Evolutionary conservation across 768 basidiomycete genomes (phyloP), one percentile per base, ranked within the genome.

Genomic region (Leccinum disarticulatum): DNA sequence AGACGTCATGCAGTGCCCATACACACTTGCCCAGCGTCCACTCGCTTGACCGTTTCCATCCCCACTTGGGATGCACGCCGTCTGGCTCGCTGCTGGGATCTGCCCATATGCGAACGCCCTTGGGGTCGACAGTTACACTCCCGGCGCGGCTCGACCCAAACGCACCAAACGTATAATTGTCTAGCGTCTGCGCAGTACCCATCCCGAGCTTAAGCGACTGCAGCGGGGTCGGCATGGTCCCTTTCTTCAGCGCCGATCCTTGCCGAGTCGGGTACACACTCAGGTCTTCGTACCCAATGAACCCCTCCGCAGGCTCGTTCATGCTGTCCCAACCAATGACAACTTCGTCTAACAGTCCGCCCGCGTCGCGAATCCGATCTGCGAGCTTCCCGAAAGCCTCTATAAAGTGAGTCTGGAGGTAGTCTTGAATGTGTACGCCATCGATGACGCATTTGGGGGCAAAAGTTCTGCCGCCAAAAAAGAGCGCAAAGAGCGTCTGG

Each of bases 241-340:
- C 97, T 71, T 94, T 96, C 69, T 91, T 93, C 36, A 93, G 77
- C 17, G 83, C 86, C 11, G 86, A 82, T 1, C 85, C 85, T 68
- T 94, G 92, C 35, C 81, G 75, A 15, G 75, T 76, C 0, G 93
- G 90, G 48, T 87, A 85, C 13, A 70, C 60, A 54, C 79, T 81
- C 30, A 99, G 77, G 70, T 96, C 86, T 0, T 80, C 77, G 73
- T 88, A 88, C 2, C 81, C 84, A 36, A 86, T 65, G 47, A 74
- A 79, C 0, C 97, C 97, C 64, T 95, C 91, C 38, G 86, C 86
- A 0, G 97, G 96, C 73, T 99, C 97, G 72, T 99, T 98, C 74
- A 98, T 77, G 65, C 87, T 89, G 70, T 99, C 97, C 97, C 96
- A 98, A 0, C 97, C 97, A 52, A 98, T 88, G 11, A 99, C 83